Base-by-base conservation (phyloP, 768 basidiomycete species). In the Russula sp. region DNA sequence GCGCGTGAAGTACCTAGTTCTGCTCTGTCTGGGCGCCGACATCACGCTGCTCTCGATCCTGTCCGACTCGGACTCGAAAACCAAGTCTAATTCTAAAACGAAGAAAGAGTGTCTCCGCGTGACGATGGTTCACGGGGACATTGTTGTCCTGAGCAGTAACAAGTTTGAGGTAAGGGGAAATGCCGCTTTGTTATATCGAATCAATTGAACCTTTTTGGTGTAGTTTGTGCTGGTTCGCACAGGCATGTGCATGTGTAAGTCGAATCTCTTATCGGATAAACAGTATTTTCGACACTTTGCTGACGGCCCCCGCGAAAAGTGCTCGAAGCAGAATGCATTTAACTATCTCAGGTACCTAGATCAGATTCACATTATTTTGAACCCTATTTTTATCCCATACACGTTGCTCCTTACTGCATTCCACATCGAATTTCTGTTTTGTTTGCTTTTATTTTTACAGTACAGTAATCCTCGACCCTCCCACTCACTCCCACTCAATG, bases 11-110 rank as follows among this genome's bases (percentile, higher is more conserved):
- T 28, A 44, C 18, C 57, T 58, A 7, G 44, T 53, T 28, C 28
- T 68, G 32, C 61, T 68, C 53, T 68, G 65, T 44, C 53, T 68
- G 5, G 67, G 67, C 7, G 67, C 67, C 11, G 67, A 68, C 32
- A 60, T 57, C 16, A 54, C 59, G 26, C 11, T 67, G 26, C 58
- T 59, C 9, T 63, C 59, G 2, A 16, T 49, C 51, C 32, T 24
- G 2, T 18, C 55, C 28, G 42, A 34, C 28, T n/a, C 57, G 42
- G 36, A 28, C 5, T 24, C 65, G 26, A 42, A 10, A 38, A 42
- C 7, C 32, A 58, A 14, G 42, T 40, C 24, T 10, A 32, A 26
- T 28, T 36, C 46, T 1, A 63, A 54, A 50, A 22, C 10, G 44
- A 63, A 44, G 28, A 59, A 48, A 20, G 67, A 68, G 44, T 54